Conservation (phyloP, 2,329 filamentous ascomycete species). For the Nigrograna mackinnonii region DNA sequence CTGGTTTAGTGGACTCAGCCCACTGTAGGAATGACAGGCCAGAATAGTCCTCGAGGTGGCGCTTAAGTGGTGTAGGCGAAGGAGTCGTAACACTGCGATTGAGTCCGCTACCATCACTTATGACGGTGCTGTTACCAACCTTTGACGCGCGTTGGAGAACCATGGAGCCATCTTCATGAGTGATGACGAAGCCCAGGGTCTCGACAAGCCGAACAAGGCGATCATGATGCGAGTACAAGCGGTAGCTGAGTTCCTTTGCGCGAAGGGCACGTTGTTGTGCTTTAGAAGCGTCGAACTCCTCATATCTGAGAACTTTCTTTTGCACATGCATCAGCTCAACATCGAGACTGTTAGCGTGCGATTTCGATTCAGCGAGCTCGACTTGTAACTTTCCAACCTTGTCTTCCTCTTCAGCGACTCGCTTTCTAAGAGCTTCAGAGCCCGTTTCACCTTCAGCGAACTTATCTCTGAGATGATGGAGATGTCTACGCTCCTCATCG, state of each 20-base stretch:
- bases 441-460: constrained; percentile 84
- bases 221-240: constrained; percentile 81
- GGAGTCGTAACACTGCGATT: constrained; percentile 59
- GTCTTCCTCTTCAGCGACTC: constrained; percentile 74
- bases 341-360: constrained; percentile 75
- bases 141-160: constrained; percentile 72
- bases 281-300: constrained; percentile 52
- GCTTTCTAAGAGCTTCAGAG: constrained; percentile 75
- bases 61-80: constrained; percentile 58
- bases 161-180: constrained; percentile 73
- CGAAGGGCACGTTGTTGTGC: constrained; percentile 72
- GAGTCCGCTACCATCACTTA: constrained; percentile 44
- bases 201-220: constrained; percentile 83
- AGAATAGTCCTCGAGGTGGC: constrained; percentile 61
- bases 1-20: constrained; percentile 70
- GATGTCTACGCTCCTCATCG: constrained; percentile 69
- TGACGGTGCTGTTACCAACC: constrained; percentile 52
- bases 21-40: constrained; percentile 80
- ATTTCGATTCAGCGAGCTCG: constrained; percentile 73
- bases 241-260: constrained; percentile 82
- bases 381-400: constrained; percentile 70
- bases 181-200: constrained; percentile 81
- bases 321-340: constrained; percentile 73
- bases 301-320: constrained; percentile 62
- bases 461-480: constrained; percentile 69